Base-by-base conservation (phyloP, 805 yeast species). In the Metschnikowia koreensis region DNA sequence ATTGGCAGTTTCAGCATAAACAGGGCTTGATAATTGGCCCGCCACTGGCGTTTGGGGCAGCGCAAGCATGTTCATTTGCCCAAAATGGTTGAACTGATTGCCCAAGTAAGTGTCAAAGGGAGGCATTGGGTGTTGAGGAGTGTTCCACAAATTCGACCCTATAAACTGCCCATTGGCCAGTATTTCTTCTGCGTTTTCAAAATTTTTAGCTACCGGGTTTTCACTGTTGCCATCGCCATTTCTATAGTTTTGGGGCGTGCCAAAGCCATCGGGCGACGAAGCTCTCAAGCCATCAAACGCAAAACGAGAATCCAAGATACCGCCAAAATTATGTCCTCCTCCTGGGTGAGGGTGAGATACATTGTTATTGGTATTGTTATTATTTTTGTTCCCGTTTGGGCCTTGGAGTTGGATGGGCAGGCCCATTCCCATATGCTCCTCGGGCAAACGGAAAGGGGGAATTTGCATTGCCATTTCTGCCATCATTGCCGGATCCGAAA, bases 361-460 rank as follows among this genome's bases (percentile, higher is more conserved):
- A 28, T 33, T 29, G 34, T 9, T n/a, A 7, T 16, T 29, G 26
- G 15, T 38, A 28, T 33, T 29, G 34, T 9, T n/a, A 7, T 16
- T 29, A n/a, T 28, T 38, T 9, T 31, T 31, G 13, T 31, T 31
- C 12, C 13, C 13, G 34, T 28, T 29, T 11, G 39, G 39, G 17
- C 40, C 45, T 8, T 45, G 43, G 7, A 41, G 46, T 15, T 29
- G 41, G 12, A 52, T 41, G 10, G 48, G 46, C 39, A 41, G 44
- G 16, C 45, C 50, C 13, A 39, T 37, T 6, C 41, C 39, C n/a
- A 46, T 31, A 22, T 42, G 39, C 15, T 60, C 68, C 15, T 60
- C 64, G 7, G 70, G 70, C 40, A 65, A 54, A 34, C 58, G 62
- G 42, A 65, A 65, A 6, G 70, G 69, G 38, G 60, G 61, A 7